Conservation (phyloP, 2,329 filamentous ascomycete species). For the Endothia cerciana region DNA sequence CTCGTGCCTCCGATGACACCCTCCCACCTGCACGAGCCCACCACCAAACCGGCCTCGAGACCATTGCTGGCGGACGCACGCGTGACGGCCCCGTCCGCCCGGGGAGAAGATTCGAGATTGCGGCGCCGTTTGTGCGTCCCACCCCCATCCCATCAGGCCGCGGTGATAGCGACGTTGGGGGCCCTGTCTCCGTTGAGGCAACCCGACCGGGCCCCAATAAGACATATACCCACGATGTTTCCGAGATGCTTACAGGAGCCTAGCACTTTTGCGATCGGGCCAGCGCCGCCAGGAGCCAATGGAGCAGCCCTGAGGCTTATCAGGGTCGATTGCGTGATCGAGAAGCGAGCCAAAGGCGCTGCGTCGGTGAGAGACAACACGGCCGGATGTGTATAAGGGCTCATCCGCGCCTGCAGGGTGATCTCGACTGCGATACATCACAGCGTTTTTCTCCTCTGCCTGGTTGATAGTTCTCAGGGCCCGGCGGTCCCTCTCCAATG, state of each 20-base stretch:
- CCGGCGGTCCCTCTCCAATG: not conserved
- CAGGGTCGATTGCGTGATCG: constrained; percentile 26
- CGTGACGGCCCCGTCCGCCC: constrained; percentile 1
- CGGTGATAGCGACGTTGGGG: not conserved
- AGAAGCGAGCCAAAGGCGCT: constrained; percentile 15
- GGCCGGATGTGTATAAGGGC: constrained; percentile 7
- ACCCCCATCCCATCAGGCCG: not conserved
- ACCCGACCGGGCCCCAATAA: not conserved
- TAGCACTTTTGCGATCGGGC: not conserved
- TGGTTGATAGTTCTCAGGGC: not conserved
- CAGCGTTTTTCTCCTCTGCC: not conserved
- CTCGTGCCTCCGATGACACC: constrained; percentile 18
- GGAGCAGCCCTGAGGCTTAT: constrained; percentile 17
- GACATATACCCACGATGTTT: constrained; percentile 10
- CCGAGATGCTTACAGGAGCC: not conserved
- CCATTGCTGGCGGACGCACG: not conserved
- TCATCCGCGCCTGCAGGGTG: constrained; percentile 17
- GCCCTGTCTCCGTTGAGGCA: constrained; percentile 2
- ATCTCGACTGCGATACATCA: constrained; percentile 9
- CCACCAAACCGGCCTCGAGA: not conserved
- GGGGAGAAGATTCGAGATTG: constrained; percentile 8
- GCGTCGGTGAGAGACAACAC: constrained; percentile 9
- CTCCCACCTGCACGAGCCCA: constrained; percentile 16
- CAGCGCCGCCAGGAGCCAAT: constrained; percentile 1
- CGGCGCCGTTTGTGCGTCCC: not conserved